Percentiles rank a stretch among this genome's conserved stretches.
Conservation (phyloP, 1,284 basidiomycete species). For the Phellopilus nigrolimitatus region DNA sequence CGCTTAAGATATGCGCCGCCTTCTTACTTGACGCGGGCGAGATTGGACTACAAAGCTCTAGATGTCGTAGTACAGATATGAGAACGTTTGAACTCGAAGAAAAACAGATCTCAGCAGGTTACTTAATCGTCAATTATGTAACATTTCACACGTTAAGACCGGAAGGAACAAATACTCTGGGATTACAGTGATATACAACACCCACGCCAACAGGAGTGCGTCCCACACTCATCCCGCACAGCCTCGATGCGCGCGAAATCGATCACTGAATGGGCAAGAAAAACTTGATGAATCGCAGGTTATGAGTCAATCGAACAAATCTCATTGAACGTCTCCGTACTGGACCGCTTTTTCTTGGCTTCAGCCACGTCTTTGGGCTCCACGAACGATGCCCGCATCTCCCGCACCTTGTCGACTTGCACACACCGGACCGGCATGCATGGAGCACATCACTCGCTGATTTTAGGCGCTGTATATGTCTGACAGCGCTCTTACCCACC, state of each 20-base stretch:
- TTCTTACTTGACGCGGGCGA: no score
- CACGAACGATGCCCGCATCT: background rate
- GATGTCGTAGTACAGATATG: no score
- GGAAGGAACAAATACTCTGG: background rate
- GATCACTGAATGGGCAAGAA: background rate
- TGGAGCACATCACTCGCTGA: background rate
- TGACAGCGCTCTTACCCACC: background rate
- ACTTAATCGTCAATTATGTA: no score
- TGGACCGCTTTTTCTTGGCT: background rate
- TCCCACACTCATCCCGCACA: no score
- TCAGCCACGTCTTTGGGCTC: background rate
- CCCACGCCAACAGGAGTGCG: slow-evolving; percentile 11
- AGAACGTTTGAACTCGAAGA: no score
- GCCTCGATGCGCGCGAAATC: background rate
- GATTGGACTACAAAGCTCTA: no score
- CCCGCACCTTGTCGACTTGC: background rate
- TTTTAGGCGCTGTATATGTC: background rate
- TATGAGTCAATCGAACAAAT: slow-evolving; percentile 7
- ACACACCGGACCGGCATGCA: background rate
- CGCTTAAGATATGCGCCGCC: no score
- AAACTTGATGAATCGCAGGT: background rate
- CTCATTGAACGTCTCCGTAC: slow-evolving; percentile 3
- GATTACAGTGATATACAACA: slow-evolving; percentile 3
- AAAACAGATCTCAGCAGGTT: no score
- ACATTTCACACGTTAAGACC: background rate